Evolutionary conservation across 345 rosid genomes (phyloP), one percentile per base, ranked within the genome.

Genomic region (Physaria fendleri): DNA sequence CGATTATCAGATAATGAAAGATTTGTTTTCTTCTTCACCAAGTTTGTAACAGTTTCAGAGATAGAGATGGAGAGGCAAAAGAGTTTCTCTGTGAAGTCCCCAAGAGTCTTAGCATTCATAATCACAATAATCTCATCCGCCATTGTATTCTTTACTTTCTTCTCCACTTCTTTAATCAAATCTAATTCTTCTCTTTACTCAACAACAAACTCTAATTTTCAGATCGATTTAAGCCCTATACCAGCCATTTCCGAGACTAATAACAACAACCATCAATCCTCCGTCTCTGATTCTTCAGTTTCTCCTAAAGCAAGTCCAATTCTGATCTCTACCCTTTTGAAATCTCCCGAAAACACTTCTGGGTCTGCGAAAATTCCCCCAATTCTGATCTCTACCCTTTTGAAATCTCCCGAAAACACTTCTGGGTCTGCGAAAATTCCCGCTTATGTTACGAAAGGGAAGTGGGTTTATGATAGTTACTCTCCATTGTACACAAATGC

Each of bases 401-500:
- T 76, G 3, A 35, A 7, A 18, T 28, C 56, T 5, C 55, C 65
- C 4, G 74, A 42, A 40, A 80, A 74, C 64, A 56, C 69, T 71
- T 70, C 88, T 43, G 83, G 81, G 71, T 71, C 78, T 64, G 53
- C 13, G 29, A 30, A 63, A 62, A 59, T 50, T 55, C n/a, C n/a
- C n/a, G n/a, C n/a, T n/a, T n/a, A n/a, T 67, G 16, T 83, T 56
- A 75, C 85, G 6, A 78, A 65, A 58, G 99, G 99, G 69, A 76
- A 64, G 61, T 93, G 99, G 99, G 86, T 87, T 20, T 80, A 86
- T 53, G 89, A 88, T 46, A 83, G 71, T 67, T 74, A 72, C 65
- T 82, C 80, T 53, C 91, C 94, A 51, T 64, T 82, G 30, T 93
- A 93, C 74, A 86, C 84, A 14, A 82, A 84, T 63, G 41, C 29